Base-by-base conservation (phyloP, 1,139 yeast genomes). In the Dujonia santamariae region DNA sequence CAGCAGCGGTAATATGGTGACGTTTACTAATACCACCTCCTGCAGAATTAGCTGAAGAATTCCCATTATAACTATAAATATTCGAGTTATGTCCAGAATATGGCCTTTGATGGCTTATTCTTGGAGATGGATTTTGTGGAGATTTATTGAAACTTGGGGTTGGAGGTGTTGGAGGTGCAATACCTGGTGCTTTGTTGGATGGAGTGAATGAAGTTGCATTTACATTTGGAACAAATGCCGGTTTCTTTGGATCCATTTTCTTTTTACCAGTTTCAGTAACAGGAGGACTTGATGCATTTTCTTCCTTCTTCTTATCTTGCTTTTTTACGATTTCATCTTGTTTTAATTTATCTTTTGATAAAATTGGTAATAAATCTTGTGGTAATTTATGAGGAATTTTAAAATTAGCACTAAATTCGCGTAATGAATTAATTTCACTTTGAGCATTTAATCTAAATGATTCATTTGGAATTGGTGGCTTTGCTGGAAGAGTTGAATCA, bases 351-450 rank as follows among this genome's bases (percentile, higher is more conserved):
- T 80, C 86, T 53, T 82, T 83, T 6, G 90, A 67, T 30, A 84
- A 64, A 24, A 85, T 81, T 4, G 95, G 92, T 42, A 84, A 68
- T 51, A 86, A 68, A 53, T 87, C 96, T 23, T 75, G 55, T 4
- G 96, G 96, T 50, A 81, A 70, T 42, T 78, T 78, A 44, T 78
- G 77, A 3, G 86, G 86, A 19, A 87, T 77, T 59, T 85, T 86
- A 59, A 85, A 85, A 46, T 76, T 84, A 34, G 86, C 88, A 34
- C 95, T 79, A 53, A 88, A 88, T 53, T 85, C 86, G 42, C 78
- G 80, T 39, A 87, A 67, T n/a, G 92, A 85, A 45, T 83, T 81
- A 45, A 86, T 78, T 62, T 76, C 95, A 44, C 77, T 74, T 52
- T 78, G 80, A 8, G 80, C 78, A 45, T 67, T 72, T 39, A 72